Base-by-base conservation (phyloP, 805 yeast species). In the Phaffomyces antillensis region DNA sequence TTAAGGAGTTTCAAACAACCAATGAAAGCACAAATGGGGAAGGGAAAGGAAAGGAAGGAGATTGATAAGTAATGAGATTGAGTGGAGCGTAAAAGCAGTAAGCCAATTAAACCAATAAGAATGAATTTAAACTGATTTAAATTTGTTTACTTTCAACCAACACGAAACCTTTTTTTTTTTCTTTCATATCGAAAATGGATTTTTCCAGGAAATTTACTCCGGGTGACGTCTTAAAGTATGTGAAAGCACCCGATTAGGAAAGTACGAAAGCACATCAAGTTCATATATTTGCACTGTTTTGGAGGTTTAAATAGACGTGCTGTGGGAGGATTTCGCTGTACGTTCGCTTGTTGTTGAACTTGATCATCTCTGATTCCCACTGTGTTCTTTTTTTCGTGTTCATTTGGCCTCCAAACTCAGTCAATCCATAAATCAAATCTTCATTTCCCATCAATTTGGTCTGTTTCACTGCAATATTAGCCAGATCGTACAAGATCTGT, bases 401-500 rank as follows among this genome's bases (percentile, higher is more conserved):
- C 76, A 83, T 72, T 55, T 79, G 84, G 8, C 73, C 70, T 5
- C 83, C 85, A 49, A 60, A 60, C 41, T 76, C 67, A 58, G 76
- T 69, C 20, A 83, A 55, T 17, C 77, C 74, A 63, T 76, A 70
- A 28, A 83, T 79, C 46, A 83, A 61, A 47, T 79, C 84, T 58
- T 83, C 90, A 51, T 83, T 83, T 2, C 86, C 87, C 38, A 76
- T 57, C 31, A 52, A 55, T 10, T 48, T 45, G 10, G 61, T 49
- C 42, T 60, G 48, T 35, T 67, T 67, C 53, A 76, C 50, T 4
- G 75, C 66, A 10, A 83, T 68, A 45, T 71, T 72, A 2, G 88
- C 81, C 26, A 85, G 56, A 58, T 85, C 91, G 54, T 77, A 85
- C n/a, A 85, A 58, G 10, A 85, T 84, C 56, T 83, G 83, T 3